Conservation (phyloP, 768 basidiomycete species). For the Phlegmacium glaucopus region DNA sequence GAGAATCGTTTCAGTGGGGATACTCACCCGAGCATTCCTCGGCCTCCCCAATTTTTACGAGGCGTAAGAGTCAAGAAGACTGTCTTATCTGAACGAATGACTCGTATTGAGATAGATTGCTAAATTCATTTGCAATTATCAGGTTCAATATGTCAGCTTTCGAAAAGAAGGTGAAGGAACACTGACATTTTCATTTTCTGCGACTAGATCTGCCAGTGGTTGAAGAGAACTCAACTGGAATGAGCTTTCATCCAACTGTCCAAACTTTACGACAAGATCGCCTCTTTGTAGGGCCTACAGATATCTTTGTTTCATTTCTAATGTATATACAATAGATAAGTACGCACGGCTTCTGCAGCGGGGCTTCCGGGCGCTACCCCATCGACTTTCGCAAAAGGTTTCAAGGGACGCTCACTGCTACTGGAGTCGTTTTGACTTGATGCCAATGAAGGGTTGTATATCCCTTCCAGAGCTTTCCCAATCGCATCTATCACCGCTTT, state of each 20-base stretch:
- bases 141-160: background rate
- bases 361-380: slow-evolving; percentile 79
- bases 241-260: slow-evolving; percentile 49
- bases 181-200: slow-evolving; percentile 75
- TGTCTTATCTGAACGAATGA: slow-evolving; percentile 47
- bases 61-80: slow-evolving; percentile 61
- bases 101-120: slow-evolving; percentile 56
- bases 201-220: slow-evolving; percentile 71
- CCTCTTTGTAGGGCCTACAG: slow-evolving; percentile 62
- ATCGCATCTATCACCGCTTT: slow-evolving; percentile 62
- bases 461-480: slow-evolving; percentile 60
- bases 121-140: slow-evolving; percentile 22
- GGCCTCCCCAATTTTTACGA: slow-evolving; percentile 79
- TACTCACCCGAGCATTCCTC: slow-evolving; percentile 78
- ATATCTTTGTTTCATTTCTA: slow-evolving; percentile 1
- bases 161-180: background rate
- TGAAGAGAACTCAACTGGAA: slow-evolving; percentile 54
- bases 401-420: slow-evolving; percentile 2
- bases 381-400: slow-evolving; percentile 80
- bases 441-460: slow-evolving; percentile 52
- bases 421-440: slow-evolving; percentile 4
- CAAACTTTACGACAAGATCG: slow-evolving; percentile 77
- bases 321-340: background rate
- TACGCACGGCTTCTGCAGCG: slow-evolving; percentile 70
- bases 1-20: background rate